phyloP scores from a whole-genome alignment of 331 rosid genomes.

The Rhamnella rubrinervis region DNA sequence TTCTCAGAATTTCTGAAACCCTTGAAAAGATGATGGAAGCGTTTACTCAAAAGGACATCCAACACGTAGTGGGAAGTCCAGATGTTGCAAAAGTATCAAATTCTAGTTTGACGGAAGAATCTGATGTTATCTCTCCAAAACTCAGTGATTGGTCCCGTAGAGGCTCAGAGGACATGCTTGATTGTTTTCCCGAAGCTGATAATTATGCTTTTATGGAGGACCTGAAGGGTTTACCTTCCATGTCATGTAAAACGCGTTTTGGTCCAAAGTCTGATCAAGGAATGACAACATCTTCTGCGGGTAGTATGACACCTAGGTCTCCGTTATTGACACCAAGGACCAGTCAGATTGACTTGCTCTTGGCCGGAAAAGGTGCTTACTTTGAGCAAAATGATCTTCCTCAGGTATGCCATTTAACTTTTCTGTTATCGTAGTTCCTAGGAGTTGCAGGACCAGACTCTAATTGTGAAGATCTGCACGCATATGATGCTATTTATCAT shows the following conservation, averaged over 20 bases:
- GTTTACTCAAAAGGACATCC: conserved; percentile 72
- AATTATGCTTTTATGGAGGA: conserved; percentile 83
- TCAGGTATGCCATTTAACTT: conserved; percentile 56
- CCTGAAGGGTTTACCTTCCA: conserved; percentile 84
- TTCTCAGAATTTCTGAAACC: conserved; percentile 75
- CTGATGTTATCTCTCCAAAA: conserved; percentile 86
- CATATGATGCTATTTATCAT: background rate
- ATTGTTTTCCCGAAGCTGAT: conserved; percentile 91
- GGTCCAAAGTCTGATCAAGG: conserved; percentile 99
- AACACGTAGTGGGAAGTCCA: conserved; percentile 79
- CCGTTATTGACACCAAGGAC: conserved; percentile 93
- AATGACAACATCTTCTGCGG: conserved; percentile 97
- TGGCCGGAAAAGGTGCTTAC: conserved; percentile 92
- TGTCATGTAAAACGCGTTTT: conserved; percentile 95
- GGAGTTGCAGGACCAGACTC: conserved; percentile 8
- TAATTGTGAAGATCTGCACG: background rate
- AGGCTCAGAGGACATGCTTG: conserved; percentile 98
- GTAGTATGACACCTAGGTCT: conserved; percentile 99
- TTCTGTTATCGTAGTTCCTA: conserved; percentile 2
- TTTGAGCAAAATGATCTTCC: conserved; percentile 90
- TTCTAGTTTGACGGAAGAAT: conserved; percentile 94
- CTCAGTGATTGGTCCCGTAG: conserved; percentile 94
- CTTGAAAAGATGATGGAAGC: conserved; percentile 85
- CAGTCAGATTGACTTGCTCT: conserved; percentile 87
- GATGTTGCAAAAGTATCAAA: conserved; percentile 91